These are phyloP conservation scores for Beauveria pseudobassiana DNA, from an alignment of 2,329 filamentous ascomycete species.

Conservation along the genomic window DNA sequence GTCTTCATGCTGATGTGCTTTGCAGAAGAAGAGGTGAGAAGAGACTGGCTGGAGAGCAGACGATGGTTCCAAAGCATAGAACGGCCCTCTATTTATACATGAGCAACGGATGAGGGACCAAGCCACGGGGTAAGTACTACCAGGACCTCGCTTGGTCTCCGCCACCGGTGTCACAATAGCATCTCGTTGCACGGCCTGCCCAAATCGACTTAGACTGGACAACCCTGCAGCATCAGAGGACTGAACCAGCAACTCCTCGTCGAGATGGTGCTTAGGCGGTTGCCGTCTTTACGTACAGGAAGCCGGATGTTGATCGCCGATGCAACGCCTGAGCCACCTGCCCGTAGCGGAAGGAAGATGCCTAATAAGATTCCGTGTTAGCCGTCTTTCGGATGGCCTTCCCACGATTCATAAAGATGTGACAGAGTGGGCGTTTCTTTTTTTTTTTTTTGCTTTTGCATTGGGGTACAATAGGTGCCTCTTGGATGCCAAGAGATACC, in stretches of 20 bases:
- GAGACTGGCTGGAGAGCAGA: neutral
- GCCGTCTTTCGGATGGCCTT: no score
- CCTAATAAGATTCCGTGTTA: no score
- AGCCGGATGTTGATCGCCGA: neutral
- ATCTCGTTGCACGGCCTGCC: neutral
- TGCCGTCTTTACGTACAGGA: neutral
- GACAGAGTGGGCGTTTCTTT: no score
- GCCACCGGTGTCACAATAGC: neutral
- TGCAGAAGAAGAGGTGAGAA: neutral
- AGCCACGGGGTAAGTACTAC: no score
- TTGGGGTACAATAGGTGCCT: no score
- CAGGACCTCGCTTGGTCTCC: no score
- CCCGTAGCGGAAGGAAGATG: neutral
- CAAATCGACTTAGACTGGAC: neutral
- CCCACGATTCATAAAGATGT: no score
- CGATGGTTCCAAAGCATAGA: neutral
- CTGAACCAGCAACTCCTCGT: neutral
- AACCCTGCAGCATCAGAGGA: neutral
- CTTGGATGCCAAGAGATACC: no score
- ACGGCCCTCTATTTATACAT: no score
- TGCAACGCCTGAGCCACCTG: neutral
- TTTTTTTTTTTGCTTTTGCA: no score
- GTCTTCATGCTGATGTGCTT: slow-evolving; percentile 1
- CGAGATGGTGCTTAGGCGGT: neutral
- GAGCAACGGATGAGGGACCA: no score